Evolutionary conservation across 768 basidiomycete genomes (phyloP).

Genomic region (Rickenella mellea): DNA sequence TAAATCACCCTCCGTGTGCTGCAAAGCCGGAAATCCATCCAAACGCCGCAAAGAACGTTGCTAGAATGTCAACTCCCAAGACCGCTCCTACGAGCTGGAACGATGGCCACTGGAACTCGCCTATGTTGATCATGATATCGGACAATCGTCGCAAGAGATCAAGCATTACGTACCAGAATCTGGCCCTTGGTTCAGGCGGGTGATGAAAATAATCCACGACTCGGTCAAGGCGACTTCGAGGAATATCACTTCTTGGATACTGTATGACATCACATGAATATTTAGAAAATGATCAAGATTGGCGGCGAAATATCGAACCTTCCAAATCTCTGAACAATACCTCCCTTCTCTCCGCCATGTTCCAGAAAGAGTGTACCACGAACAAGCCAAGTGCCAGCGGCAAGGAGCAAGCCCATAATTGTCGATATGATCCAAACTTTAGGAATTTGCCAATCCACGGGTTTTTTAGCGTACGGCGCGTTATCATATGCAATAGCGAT

Average conservation of each 20-base stretch:
- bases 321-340: conserved; percentile 36
- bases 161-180: conserved; percentile 14
- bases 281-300: neutral
- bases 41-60: conserved; percentile 28
- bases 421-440: conserved; percentile 39
- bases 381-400: conserved; percentile 31
- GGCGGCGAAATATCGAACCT: too few relatives aligned
- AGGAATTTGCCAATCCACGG: conserved; percentile 41
- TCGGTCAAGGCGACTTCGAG: conserved; percentile 39
- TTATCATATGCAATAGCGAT: conserved; percentile 41
- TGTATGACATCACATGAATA: conserved; percentile 3
- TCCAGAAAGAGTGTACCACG: conserved; percentile 33
- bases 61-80: conserved; percentile 31
- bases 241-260: conserved; percentile 36
- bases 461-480: conserved; percentile 26
- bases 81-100: conserved; percentile 31
- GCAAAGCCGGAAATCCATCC: conserved; percentile 32
- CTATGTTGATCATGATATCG: neutral
- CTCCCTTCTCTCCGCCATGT: conserved; percentile 17
- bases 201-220: conserved; percentile 29
- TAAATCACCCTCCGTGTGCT: conserved; percentile 17
- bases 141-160: too few relatives aligned
- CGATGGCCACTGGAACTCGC: conserved; percentile 24
- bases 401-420: conserved; percentile 20
- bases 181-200: conserved; percentile 2